Conservation (phyloP, 768 basidiomycete species). For the Pisolithus orientalis region DNA sequence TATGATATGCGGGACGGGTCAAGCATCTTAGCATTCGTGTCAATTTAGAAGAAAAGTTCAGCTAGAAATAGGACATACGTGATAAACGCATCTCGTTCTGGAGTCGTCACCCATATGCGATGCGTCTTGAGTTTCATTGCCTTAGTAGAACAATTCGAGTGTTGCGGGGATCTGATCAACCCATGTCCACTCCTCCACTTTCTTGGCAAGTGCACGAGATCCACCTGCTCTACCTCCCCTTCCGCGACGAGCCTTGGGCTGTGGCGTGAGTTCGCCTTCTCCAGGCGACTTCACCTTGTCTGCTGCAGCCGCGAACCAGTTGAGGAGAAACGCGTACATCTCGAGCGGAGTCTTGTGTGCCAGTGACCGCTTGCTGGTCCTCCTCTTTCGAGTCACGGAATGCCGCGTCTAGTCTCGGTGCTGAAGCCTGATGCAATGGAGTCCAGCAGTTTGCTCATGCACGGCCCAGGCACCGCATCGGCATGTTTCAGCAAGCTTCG, state of each 20-base stretch:
- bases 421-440: conserved; percentile 73
- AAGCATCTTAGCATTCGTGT: conserved; percentile 56
- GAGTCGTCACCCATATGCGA: conserved; percentile 85
- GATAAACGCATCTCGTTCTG: conserved; percentile 82
- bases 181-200: conserved; percentile 65
- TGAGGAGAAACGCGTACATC: conserved; percentile 86
- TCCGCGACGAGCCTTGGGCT: conserved; percentile 48
- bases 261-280: conserved; percentile 39
- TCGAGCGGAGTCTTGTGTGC: conserved; percentile 75
- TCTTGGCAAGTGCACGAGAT: conserved; percentile 35
- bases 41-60: not conserved
- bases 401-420: conserved; percentile 67
- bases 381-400: conserved; percentile 64
- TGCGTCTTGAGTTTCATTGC: conserved; percentile 63
- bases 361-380: conserved; percentile 51
- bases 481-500: conserved; percentile 76
- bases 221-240: conserved; percentile 51
- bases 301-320: conserved; percentile 81
- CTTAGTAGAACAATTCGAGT: conserved; percentile 64
- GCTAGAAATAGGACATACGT: conserved; percentile 32
- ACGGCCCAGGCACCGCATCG: conserved; percentile 49
- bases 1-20: conserved; percentile 79
- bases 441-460: conserved; percentile 86
- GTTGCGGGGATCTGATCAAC: conserved; percentile 64
- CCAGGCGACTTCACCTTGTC: conserved; percentile 64